Base-by-base conservation (phyloP, 1,284 basidiomycete species). In the Anthracocystis setariae region DNA sequence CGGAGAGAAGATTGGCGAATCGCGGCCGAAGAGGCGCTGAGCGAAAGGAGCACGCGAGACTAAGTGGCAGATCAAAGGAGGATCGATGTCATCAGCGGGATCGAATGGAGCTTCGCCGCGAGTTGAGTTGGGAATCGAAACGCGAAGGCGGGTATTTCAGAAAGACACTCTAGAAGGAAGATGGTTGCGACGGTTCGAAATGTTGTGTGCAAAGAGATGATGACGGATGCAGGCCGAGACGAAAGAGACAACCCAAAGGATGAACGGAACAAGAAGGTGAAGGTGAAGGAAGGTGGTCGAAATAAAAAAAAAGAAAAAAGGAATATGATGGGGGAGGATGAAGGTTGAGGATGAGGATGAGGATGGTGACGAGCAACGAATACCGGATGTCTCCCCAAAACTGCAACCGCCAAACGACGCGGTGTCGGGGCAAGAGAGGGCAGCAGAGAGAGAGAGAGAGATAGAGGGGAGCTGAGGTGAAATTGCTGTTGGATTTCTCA, bases 241-340 rank as follows among this genome's bases (percentile, higher is more conserved):
- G 33, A 8, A 24, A 32, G 25, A 44, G 33, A 29, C 20, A 46
- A 48, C 44, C 46, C 42, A 55, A 24, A 20, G 20, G n/a, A 23
- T 32, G 53, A 33, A 20, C 27, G 27, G 45, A 55, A n/a, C 15
- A 39, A 40, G 21, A 33, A 42, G 20, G 9, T 42, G 40, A 42
- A 42, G 20, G n/a, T n/a, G n/a, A 23, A 39, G 35, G 39, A 44
- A 42, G 27, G 27, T 21, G 27, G 15, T 24, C 12, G 17, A 23
- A 47, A 46, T 37, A 54, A 25, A 33, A 47, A 40, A 39, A 24
- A 43, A 18, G 8, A n/a, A n/a, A n/a, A n/a, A n/a, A n/a, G n/a
- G n/a, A n/a, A n/a, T n/a, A n/a, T n/a, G n/a, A 37, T 1, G 17
- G 42, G 18, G 43, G 23, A 21, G 32, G 35, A 27, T 38, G 35